Evolutionary conservation across 345 rosid species (phyloP).

Genomic region (Rhodamnia rubescens): DNA sequence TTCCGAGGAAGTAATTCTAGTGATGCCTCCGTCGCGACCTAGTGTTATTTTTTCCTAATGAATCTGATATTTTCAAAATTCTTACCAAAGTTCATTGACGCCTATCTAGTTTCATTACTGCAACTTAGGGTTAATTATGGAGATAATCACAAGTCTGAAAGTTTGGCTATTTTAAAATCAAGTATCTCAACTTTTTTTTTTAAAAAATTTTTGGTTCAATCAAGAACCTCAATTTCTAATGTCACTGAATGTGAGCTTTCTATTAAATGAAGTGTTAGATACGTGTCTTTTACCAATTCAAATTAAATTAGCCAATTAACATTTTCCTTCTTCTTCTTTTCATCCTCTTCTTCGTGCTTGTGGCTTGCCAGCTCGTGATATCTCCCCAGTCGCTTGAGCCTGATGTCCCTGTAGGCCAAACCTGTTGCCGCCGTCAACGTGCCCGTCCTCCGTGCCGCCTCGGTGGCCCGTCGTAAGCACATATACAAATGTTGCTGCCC

Average conservation of each 20-base stretch:
- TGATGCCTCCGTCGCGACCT: neutral
- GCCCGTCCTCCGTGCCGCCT: too few relatives aligned
- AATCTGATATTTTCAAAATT: neutral
- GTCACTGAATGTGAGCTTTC: too few relatives aligned
- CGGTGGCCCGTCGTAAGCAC: too few relatives aligned
- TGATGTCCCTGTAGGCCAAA: neutral
- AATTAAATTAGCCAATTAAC: neutral
- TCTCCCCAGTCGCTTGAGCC: neutral
- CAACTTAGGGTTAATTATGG: neutral
- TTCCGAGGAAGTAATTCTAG: neutral
- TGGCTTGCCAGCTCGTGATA: neutral
- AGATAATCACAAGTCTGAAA: too few relatives aligned
- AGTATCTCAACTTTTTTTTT: neutral
- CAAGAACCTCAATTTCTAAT: too few relatives aligned
- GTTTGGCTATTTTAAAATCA: neutral
- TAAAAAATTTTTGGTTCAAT: too few relatives aligned
- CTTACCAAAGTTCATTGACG: neutral
- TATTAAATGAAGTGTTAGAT: neutral
- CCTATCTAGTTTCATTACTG: neutral
- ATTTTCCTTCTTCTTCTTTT: neutral
- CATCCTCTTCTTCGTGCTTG: neutral
- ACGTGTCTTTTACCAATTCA: neutral
- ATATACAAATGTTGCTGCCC: too few relatives aligned
- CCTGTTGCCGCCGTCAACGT: neutral
- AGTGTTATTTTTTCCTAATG: neutral